phyloP scores from a whole-genome alignment of 1,284 basidiomycete species.

The Flammula alnicola region DNA sequence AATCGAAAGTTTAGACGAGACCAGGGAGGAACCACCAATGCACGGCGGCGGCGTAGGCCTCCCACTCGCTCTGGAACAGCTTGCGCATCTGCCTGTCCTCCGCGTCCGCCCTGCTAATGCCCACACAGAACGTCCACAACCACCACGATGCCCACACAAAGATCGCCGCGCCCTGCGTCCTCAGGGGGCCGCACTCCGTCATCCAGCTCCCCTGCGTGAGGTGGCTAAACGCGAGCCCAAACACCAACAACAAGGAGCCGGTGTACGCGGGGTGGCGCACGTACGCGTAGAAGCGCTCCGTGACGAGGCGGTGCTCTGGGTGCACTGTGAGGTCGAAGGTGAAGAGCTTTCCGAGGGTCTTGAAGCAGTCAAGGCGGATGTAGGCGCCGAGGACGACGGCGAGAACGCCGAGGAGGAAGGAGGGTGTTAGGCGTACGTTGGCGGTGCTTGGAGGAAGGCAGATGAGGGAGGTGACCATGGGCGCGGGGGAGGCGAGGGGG shows the following conservation, averaged over 20 bases:
- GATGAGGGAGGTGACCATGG: slow-evolving; percentile 32
- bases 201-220: slow-evolving; percentile 58
- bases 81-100: slow-evolving; percentile 59
- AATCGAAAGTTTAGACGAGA: slow-evolving; percentile 33
- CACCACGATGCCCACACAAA: slow-evolving; percentile 55
- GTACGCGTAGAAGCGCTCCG: slow-evolving; percentile 54
- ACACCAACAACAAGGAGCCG: slow-evolving; percentile 51
- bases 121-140: slow-evolving; percentile 54
- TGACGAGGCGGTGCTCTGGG: slow-evolving; percentile 59
- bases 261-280: slow-evolving; percentile 62
- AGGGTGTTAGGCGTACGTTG: slow-evolving; percentile 45
- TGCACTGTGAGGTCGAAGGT: slow-evolving; percentile 66
- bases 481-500: slow-evolving; percentile 30
- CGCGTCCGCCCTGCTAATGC: slow-evolving; percentile 51
- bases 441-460: slow-evolving; percentile 35
- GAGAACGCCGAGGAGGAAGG: slow-evolving; percentile 54
- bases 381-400: slow-evolving; percentile 52
- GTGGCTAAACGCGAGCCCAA: slow-evolving; percentile 56
- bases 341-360: slow-evolving; percentile 54
- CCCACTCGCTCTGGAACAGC: slow-evolving; percentile 55
- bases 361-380: slow-evolving; percentile 51
- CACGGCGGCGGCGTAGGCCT: slow-evolving; percentile 52
- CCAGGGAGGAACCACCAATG: slow-evolving; percentile 62
- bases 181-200: slow-evolving; percentile 50
- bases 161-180: slow-evolving; percentile 29